Conservation (phyloP, 2,329 filamentous ascomycete species). For the Fusarium chuoi region DNA sequence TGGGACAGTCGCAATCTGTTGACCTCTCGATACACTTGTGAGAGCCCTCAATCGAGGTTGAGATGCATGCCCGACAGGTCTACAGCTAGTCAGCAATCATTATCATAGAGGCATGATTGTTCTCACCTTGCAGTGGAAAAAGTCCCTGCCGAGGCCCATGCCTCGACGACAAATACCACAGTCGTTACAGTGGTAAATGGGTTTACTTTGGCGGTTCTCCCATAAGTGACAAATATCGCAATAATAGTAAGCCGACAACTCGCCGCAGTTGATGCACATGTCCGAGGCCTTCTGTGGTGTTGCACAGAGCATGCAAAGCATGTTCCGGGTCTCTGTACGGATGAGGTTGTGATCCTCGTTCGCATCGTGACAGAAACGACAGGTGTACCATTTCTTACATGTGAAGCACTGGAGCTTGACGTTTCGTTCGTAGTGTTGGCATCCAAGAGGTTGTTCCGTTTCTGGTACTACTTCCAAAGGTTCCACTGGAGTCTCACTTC, state of each 20-base stretch:
- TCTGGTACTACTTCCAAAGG: constrained; percentile 38
- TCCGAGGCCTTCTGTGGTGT: constrained; percentile 86
- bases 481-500: constrained; percentile 52
- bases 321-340: constrained; percentile 86
- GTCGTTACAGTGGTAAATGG: constrained; percentile 95
- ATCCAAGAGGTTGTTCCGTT: constrained; percentile 69
- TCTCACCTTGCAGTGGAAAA: constrained; percentile 94
- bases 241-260: constrained; percentile 86
- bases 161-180: constrained; percentile 96
- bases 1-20: constrained; percentile 95
- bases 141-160: constrained; percentile 92
- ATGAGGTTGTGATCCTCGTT: constrained; percentile 82
- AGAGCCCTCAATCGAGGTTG: constrained; percentile 82
- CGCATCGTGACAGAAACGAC: constrained; percentile 91
- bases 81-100: constrained; percentile 47
- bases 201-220: constrained; percentile 91
- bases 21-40: constrained; percentile 96
- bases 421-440: constrained; percentile 92
- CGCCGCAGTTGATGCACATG: constrained; percentile 79
- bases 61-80: constrained; percentile 94
- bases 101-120: neutral
- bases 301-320: constrained; percentile 96
- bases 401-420: constrained; percentile 94
- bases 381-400: constrained; percentile 93
- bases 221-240: constrained; percentile 95